Evolutionary conservation across 306 rosid species (phyloP).

Genomic region (Dicorynia guianensis): DNA sequence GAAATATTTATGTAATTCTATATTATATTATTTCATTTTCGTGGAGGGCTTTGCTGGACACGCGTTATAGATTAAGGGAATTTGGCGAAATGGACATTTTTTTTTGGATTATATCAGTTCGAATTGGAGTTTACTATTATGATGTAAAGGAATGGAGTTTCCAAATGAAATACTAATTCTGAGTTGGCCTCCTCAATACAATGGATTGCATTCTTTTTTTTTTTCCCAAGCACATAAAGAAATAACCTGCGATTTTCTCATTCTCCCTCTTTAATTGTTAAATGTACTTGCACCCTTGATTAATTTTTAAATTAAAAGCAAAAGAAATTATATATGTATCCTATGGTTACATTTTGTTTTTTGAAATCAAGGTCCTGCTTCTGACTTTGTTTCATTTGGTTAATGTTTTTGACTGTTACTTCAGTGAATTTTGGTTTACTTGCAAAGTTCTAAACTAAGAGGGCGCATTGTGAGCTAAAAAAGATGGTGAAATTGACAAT

Average conservation of each 20-base stretch:
- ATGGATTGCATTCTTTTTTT: not conserved
- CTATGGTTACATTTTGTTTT: conserved; percentile 6
- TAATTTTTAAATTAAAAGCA: not conserved
- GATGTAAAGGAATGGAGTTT: too few relatives aligned
- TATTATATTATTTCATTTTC: not conserved
- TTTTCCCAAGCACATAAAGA: not conserved
- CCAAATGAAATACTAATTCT: too few relatives aligned
- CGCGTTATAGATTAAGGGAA: conserved; percentile 7
- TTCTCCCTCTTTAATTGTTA: not conserved
- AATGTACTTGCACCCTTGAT: not conserved
- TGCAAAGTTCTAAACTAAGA: conserved; percentile 34
- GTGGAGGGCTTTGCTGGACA: not conserved
- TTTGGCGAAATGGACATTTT: conserved; percentile 9
- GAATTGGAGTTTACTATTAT: not conserved
- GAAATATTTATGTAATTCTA: not conserved
- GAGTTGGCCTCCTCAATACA: too few relatives aligned
- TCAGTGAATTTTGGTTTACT: conserved; percentile 37
- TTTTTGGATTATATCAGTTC: not conserved
- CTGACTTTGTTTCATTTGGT: conserved; percentile 24
- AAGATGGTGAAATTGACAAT: conserved; percentile 96
- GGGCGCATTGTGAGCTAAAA: conserved; percentile 46
- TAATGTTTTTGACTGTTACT: conserved; percentile 26
- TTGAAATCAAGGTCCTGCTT: not conserved
- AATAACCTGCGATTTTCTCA: not conserved
- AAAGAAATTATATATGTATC: not conserved